Conservation (phyloP, 2,329 filamentous ascomycete species). For the Monascus ruber region DNA sequence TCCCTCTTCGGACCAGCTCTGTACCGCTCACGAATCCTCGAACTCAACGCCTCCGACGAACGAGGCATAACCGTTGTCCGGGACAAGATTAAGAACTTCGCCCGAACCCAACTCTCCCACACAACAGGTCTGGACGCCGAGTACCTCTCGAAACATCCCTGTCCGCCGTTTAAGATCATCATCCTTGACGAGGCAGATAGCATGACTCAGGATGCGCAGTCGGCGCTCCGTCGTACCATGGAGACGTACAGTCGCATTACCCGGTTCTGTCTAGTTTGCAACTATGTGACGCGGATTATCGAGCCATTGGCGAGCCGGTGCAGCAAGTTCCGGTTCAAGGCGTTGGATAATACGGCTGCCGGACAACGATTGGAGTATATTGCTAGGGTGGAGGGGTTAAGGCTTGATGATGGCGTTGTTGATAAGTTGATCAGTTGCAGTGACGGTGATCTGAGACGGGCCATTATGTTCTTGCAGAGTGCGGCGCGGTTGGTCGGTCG, state of each 20-base stretch:
- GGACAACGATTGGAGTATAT: slow-evolving; percentile 71
- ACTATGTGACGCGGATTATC: slow-evolving; percentile 97
- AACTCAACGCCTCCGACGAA: slow-evolving; percentile 98
- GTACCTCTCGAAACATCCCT: slow-evolving; percentile 63
- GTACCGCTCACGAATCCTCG: slow-evolving; percentile 86
- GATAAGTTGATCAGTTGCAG: slow-evolving; percentile 77
- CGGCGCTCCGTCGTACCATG: slow-evolving; percentile 87
- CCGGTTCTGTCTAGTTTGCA: slow-evolving; percentile 93
- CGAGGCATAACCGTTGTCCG: slow-evolving; percentile 94
- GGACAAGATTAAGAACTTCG: slow-evolving; percentile 97
- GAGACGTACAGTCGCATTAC: slow-evolving; percentile 96
- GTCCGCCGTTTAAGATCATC: slow-evolving; percentile 97
- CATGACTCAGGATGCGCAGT: slow-evolving; percentile 98
- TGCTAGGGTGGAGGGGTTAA: slow-evolving; percentile 64
- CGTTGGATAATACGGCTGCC: slow-evolving; percentile 76
- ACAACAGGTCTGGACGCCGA: slow-evolving; percentile 55
- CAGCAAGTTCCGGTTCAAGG: slow-evolving; percentile 97
- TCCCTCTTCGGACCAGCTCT: slow-evolving; percentile 94
- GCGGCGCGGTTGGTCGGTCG: slow-evolving; percentile 72
- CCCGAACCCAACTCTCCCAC: slow-evolving; percentile 83
- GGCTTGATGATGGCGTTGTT: slow-evolving; percentile 64
- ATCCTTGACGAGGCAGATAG: slow-evolving; percentile 96
- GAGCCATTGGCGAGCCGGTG: slow-evolving; percentile 88
- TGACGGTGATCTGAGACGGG: slow-evolving; percentile 89
- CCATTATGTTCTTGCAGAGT: slow-evolving; percentile 91